Evolutionary conservation across 2,329 filamentous ascomycete species (phyloP).

Genomic region (Eutypella sp.): DNA sequence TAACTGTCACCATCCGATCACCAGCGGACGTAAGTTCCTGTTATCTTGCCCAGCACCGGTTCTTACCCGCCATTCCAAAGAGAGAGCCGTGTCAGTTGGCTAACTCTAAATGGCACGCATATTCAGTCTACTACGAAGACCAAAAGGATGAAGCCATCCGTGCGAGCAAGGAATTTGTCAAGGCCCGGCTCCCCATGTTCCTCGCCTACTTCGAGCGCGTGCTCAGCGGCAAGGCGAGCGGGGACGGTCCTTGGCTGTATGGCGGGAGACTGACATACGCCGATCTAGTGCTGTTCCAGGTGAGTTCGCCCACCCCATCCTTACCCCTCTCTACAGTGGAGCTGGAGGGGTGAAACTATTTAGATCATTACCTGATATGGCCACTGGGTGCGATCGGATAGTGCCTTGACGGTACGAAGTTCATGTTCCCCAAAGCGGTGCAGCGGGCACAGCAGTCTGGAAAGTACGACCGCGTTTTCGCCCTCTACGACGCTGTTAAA

Average conservation of each 20-base stretch:
- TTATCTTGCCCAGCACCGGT: too few relatives aligned
- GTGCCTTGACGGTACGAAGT: conserved; percentile 54
- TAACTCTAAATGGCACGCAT: not conserved
- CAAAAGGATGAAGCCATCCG: conserved; percentile 63
- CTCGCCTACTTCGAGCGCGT: conserved; percentile 66
- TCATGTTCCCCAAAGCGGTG: conserved; percentile 67
- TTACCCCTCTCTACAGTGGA: too few relatives aligned
- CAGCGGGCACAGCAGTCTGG: conserved; percentile 46
- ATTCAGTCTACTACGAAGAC: conserved; percentile 61
- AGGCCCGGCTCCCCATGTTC: conserved; percentile 65
- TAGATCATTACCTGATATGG: not conserved
- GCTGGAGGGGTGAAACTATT: not conserved
- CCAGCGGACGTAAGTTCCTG: conserved; percentile 25
- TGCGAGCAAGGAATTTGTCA: conserved; percentile 52
- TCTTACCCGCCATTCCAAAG: too few relatives aligned
- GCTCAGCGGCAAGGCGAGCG: conserved; percentile 51
- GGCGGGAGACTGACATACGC: conserved; percentile 63
- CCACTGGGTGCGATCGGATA: conserved; percentile 16
- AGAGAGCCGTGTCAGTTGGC: too few relatives aligned
- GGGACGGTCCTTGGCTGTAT: conserved; percentile 61
- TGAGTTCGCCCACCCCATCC: conserved; percentile 29
- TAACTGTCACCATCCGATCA: conserved; percentile 70
- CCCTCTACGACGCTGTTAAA: conserved; percentile 59
- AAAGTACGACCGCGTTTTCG: conserved; percentile 58
- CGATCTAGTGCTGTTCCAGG: conserved; percentile 70